phyloP scores from a whole-genome alignment of 2,329 filamentous ascomycete genomes.

The Penicillium sp. region DNA sequence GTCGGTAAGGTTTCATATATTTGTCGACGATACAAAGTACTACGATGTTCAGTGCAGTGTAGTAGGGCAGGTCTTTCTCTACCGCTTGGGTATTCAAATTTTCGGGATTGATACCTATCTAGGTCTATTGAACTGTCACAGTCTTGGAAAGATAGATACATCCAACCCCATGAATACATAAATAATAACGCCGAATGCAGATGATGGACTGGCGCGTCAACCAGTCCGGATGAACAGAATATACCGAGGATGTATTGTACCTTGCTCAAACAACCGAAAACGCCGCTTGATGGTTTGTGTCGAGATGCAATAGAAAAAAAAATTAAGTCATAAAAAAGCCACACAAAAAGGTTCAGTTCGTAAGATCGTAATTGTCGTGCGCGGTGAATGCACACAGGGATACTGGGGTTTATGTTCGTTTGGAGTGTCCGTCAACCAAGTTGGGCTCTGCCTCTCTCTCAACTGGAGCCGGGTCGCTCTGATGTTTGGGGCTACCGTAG shows the following conservation, averaged over 20 bases:
- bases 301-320: constrained; percentile 11
- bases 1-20: background rate
- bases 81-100: background rate
- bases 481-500: constrained; percentile 16
- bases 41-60: background rate
- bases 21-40: background rate
- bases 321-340: background rate
- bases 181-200: background rate
- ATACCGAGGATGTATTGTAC: background rate
- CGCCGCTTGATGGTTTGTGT: constrained; percentile 13
- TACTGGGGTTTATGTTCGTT: constrained; percentile 26
- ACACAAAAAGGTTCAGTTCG: background rate
- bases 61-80: background rate
- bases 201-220: background rate
- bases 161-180: background rate
- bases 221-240: background rate
- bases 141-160: background rate
- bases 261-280: background rate
- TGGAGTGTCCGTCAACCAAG: constrained; percentile 23
- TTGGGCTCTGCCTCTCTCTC: constrained; percentile 19
- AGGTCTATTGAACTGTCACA: background rate
- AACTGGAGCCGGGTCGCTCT: constrained; percentile 12
- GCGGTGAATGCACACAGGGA: background rate
- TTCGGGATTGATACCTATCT: background rate
- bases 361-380: constrained; percentile 16